Conservation (phyloP, 75 land plant genomes). For the Cunninghamia lanceolata region DNA sequence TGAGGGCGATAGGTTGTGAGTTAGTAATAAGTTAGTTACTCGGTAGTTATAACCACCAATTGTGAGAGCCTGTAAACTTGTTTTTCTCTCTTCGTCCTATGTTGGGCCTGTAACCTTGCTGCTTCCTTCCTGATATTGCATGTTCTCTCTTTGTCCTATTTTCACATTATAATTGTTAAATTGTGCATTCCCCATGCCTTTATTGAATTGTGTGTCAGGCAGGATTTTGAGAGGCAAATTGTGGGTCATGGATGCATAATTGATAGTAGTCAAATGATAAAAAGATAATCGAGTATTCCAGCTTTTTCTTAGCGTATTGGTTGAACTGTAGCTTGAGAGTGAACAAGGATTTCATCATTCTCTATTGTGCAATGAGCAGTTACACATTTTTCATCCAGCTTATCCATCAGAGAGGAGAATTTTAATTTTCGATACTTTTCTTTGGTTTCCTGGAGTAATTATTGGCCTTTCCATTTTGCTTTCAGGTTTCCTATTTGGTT, state of each 20-base stretch:
- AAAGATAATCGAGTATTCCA: neutral
- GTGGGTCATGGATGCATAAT: neutral
- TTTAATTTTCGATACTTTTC: neutral
- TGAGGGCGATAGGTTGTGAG: neutral
- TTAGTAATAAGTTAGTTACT: neutral
- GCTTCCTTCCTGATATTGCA: neutral
- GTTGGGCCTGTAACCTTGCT: neutral
- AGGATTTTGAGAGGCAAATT: neutral
- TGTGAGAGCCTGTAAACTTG: too few relatives aligned
- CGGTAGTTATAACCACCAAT: too few relatives aligned
- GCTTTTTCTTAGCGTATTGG: neutral
- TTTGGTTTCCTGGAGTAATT: neutral
- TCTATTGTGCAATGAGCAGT: too few relatives aligned
- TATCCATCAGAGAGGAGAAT: too few relatives aligned
- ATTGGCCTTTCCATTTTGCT: neutral
- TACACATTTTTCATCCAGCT: too few relatives aligned
- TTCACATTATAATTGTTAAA: too few relatives aligned
- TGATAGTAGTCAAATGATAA: neutral
- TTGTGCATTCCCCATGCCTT: neutral
- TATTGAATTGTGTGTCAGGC: neutral
- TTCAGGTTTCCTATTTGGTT: neutral
- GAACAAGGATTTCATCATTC: neutral
- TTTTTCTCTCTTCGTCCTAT: too few relatives aligned
- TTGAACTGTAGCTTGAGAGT: neutral
- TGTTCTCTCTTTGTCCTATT: too few relatives aligned